phyloP scores from a whole-genome alignment of 106 monocot genomes.

The Phalaenopsis equestris region DNA sequence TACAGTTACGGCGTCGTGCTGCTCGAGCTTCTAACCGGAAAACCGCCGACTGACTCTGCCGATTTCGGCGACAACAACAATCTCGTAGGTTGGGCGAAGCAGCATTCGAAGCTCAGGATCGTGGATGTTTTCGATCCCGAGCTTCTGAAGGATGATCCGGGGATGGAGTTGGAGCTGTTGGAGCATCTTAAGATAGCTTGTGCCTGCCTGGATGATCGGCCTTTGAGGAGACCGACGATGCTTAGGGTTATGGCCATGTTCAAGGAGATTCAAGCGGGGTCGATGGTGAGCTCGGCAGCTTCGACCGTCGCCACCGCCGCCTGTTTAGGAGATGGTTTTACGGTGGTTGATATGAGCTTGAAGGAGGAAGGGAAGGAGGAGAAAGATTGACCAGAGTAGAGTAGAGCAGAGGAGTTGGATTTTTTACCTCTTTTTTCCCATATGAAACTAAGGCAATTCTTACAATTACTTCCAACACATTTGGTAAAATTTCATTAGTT shows the following conservation, averaged over 20 bases:
- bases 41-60: constrained; percentile 55
- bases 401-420: too few species aligned
- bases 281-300: constrained; percentile 12
- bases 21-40: constrained; percentile 77
- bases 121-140: constrained; percentile 62
- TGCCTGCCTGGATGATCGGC: constrained; percentile 68
- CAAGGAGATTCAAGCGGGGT: constrained; percentile 69
- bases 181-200: constrained; percentile 79
- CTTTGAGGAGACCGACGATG: constrained; percentile 63
- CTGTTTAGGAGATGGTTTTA: constrained; percentile 20
- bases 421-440: neutral
- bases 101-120: constrained; percentile 42
- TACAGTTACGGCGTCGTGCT: constrained; percentile 89
- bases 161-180: constrained; percentile 46
- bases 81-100: constrained; percentile 80
- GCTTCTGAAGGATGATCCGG: constrained; percentile 42
- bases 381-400: constrained; percentile 11
- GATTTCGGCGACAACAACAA: constrained; percentile 86
- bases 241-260: constrained; percentile 81
- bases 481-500: neutral
- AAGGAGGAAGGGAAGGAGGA: constrained; percentile 73
- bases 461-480: neutral
- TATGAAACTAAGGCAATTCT: neutral
- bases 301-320: constrained; percentile 11
- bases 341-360: constrained; percentile 41